Evolutionary conservation across 345 rosid genomes (phyloP).

Genomic region (Microcos paniculata): DNA sequence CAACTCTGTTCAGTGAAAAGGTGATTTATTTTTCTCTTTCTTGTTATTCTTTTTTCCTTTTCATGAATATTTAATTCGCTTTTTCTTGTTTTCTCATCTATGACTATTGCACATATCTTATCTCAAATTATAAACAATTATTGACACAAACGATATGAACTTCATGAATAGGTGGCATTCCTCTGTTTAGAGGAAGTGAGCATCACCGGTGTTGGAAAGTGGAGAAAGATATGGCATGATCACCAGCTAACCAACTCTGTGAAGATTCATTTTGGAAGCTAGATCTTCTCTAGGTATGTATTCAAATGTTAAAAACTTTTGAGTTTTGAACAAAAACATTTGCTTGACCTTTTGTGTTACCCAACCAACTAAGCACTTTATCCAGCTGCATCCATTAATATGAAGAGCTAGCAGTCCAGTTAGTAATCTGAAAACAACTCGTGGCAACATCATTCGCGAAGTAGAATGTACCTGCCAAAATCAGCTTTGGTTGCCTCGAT

Average conservation of each 20-base stretch:
- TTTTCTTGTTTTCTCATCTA: no score
- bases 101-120: no score
- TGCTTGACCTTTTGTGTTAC: slow-evolving; percentile 30
- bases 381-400: slow-evolving; percentile 35
- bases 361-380: slow-evolving; percentile 37
- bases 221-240: not conserved
- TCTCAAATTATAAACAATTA: no score
- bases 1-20: not conserved
- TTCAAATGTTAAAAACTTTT: no score
- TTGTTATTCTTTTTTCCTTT: no score
- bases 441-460: not conserved
- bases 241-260: not conserved
- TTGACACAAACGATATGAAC: not conserved
- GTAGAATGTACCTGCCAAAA: no score
- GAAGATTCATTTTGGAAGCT: not conserved
- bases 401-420: not conserved
- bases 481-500: no score
- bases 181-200: no score
- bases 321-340: no score
- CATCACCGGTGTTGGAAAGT: not conserved
- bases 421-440: not conserved
- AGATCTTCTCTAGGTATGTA: no score
- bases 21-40: not conserved
- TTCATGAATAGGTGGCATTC: no score
- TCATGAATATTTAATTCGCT: no score